phyloP scores from a whole-genome alignment of 768 basidiomycete genomes.

The Termitomyces sp. region DNA sequence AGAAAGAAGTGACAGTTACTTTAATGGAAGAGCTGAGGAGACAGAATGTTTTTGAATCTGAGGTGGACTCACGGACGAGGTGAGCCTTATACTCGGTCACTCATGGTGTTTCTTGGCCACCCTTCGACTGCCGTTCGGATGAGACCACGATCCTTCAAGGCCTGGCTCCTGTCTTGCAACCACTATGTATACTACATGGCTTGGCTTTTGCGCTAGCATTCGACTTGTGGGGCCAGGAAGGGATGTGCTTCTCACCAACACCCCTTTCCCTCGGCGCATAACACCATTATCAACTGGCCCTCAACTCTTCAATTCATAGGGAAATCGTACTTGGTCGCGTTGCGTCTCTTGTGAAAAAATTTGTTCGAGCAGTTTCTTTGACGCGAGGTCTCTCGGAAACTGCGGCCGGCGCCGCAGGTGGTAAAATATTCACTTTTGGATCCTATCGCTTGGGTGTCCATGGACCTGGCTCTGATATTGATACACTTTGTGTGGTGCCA shows the following conservation, averaged over 20 bases:
- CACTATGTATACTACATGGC: slow-evolving; percentile 1
- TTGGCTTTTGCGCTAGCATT: slow-evolving; percentile 1
- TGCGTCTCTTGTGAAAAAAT: slow-evolving; percentile 85
- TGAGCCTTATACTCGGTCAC: slow-evolving; percentile 32
- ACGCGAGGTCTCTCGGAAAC: slow-evolving; percentile 80
- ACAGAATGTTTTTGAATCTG: slow-evolving; percentile 85
- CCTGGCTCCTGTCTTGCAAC: slow-evolving; percentile 1
- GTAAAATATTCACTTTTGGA: slow-evolving; percentile 98
- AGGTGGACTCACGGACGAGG: slow-evolving; percentile 86
- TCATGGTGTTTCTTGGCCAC: slow-evolving; percentile 6
- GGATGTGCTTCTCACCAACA: slow-evolving; percentile 7
- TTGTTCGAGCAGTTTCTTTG: slow-evolving; percentile 80
- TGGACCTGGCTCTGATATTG: slow-evolving; percentile 93
- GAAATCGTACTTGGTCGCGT: slow-evolving; percentile 91
- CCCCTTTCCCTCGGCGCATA: slow-evolving; percentile 1
- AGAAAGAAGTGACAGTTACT: slow-evolving; percentile 77
- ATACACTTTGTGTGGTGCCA: slow-evolving; percentile 96
- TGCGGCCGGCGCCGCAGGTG: slow-evolving; percentile 85
- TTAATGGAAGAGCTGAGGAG: slow-evolving; percentile 87
- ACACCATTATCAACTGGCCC: slow-evolving; percentile 4
- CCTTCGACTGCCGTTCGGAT: slow-evolving; percentile 1
- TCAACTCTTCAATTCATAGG: slow-evolving; percentile 38
- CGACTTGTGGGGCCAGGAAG: slow-evolving; percentile 4
- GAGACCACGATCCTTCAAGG: slow-evolving; percentile 9
- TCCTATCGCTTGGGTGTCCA: slow-evolving; percentile 98